Percentiles rank a stretch among this genome's conserved stretches.
phyloP scores from a whole-genome alignment of 805 yeast species.

The Metschnikowia santaceciliae region DNA sequence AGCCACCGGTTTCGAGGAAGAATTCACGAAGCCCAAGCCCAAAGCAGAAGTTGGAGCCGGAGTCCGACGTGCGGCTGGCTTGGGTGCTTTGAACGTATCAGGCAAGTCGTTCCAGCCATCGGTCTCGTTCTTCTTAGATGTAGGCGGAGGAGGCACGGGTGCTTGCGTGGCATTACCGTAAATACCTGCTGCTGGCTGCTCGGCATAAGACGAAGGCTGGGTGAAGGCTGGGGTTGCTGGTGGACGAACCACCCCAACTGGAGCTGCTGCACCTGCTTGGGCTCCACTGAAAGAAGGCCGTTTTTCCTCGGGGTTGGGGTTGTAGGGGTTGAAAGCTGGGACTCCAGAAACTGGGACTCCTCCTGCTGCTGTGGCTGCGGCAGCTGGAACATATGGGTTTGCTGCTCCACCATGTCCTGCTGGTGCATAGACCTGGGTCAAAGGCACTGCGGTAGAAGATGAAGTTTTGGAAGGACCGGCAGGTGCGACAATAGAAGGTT shows the following conservation, averaged over 20 bases:
- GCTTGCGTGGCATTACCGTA: conserved; percentile 5
- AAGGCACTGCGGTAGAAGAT: background rate
- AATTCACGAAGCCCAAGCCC: conserved; percentile 1
- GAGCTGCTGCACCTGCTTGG: conserved; percentile 1
- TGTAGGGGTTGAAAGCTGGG: conserved; percentile 14
- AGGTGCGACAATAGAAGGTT: background rate
- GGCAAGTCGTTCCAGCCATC: conserved; percentile 78
- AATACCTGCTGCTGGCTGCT: background rate
- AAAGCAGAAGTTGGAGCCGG: conserved; percentile 39
- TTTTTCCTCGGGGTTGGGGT: conserved; percentile 12
- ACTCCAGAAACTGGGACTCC: conserved; percentile 1
- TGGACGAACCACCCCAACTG: conserved; percentile 13
- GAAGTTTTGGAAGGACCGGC: background rate
- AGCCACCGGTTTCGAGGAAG: conserved; percentile 4
- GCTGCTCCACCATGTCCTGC: background rate
- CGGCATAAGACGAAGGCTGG: background rate
- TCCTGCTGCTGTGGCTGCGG: background rate
- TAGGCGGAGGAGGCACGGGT: conserved; percentile 9
- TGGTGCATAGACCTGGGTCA: background rate
- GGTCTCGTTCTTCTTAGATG: conserved; percentile 37
- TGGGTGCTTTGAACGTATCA: conserved; percentile 37
- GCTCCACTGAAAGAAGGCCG: conserved; percentile 7
- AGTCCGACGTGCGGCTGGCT: conserved; percentile 36
- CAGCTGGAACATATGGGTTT: conserved; percentile 11
- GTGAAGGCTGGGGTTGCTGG: conserved; percentile 14